Evolutionary conservation across 139 green algal species (phyloP).

Genomic region (Volvox reticuliferus): DNA sequence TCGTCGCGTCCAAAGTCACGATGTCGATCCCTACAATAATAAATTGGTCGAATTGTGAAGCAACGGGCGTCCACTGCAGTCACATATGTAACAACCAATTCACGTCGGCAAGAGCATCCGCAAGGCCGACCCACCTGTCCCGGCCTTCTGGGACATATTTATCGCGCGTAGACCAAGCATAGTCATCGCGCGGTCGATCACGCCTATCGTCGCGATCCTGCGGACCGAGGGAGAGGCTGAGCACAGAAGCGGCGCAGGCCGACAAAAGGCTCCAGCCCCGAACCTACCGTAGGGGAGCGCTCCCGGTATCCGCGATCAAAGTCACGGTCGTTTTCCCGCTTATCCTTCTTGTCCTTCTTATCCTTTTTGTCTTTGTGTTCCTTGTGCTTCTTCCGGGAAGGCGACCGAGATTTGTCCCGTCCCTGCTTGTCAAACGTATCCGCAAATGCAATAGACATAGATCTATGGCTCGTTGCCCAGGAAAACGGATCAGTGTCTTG

Average conservation of each 20-base stretch:
- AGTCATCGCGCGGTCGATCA: background rate
- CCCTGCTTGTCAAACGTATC: background rate
- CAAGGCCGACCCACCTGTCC: background rate
- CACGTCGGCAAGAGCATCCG: too few relatives aligned
- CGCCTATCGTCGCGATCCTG: slow-evolving; percentile 4
- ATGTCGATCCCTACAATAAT: slow-evolving; percentile 3
- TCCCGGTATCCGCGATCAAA: slow-evolving; percentile 24
- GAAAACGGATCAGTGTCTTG: background rate
- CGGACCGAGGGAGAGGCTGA: background rate
- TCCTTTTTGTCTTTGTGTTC: slow-evolving; percentile 46
- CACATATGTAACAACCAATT: background rate
- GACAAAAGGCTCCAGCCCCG: background rate
- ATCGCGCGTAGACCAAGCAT: slow-evolving; percentile 8
- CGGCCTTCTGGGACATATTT: background rate
- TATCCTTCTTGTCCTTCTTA: slow-evolving; percentile 43
- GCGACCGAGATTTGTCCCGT: slow-evolving; percentile 27
- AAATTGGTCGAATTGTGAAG: background rate
- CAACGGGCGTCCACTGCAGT: background rate
- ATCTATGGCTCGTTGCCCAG: background rate
- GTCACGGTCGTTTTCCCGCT: slow-evolving; percentile 33
- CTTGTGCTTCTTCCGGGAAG: slow-evolving; percentile 37
- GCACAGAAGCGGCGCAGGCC: background rate
- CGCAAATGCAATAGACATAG: background rate
- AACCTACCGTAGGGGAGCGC: slow-evolving; percentile 2
- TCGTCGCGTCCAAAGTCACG: background rate